Base-by-base conservation (phyloP, 768 basidiomycete species). In the Chalciporus chontae region DNA sequence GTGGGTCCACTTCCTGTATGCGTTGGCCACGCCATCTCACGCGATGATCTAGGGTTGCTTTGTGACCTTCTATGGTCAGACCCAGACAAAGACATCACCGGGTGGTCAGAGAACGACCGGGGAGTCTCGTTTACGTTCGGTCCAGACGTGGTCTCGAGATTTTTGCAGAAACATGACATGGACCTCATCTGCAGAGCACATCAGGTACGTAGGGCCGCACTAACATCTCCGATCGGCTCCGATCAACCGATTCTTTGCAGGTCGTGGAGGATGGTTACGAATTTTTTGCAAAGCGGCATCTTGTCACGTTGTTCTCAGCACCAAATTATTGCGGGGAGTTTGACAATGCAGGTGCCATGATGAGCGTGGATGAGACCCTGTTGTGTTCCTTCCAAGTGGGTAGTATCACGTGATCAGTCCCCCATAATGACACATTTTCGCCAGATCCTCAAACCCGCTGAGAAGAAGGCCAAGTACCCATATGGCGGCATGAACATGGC, bases 91-190 rank as follows among this genome's bases (percentile, higher is more conserved):
- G 95, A 97, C 66, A 97, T 98, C 67, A 94, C 92, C 13, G 95
- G 95, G 6, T 99, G 95, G 95, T 93, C 91, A 68, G 95, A 99
- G 76, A 99, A 99, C 68, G 95, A 99, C 70, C 82, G 95, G 65
- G 95, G 95, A 51, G 95, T 99, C 44, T 96, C 94, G 37, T 99
- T 99, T 73, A 98, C 95, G 19, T 99, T 97, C 69, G 95, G 95
- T 8, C 93, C 94, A 19, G 95, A 98, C 66, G 95, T 99, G 42
- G 95, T 99, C 45, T 91, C 92, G 59, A 81, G 95, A 62, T 99
- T 99, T 81, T 76, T 99, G 63, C 94, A 96, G 78, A 97, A 97
- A 71, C 95, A 99, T 67, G 95, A 99, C 71, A 96, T 98, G 95
- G 95, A 98, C 69, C 75, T 98, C 66, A 97, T 97, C 64, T 97